Evolutionary conservation across 768 basidiomycete genomes (phyloP).

Genomic region (Mycena galopus): DNA sequence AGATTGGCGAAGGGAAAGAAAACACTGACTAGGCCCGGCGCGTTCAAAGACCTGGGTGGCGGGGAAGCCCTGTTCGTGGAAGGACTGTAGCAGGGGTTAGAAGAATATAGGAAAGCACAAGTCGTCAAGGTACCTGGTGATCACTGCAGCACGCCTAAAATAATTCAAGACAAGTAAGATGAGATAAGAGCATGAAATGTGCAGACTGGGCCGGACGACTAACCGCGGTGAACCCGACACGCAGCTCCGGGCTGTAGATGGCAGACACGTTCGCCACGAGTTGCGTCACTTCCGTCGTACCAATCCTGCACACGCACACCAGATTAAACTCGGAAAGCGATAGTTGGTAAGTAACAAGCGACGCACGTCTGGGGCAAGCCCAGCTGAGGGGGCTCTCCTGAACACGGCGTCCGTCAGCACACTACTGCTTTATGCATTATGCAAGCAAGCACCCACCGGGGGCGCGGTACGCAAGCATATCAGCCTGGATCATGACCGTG

Average conservation of each 20-base stretch:
- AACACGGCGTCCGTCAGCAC: conserved; percentile 39
- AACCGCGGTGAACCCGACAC: conserved; percentile 75
- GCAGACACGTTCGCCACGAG: conserved; percentile 81
- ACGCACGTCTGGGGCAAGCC: conserved; percentile 81
- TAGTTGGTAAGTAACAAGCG: not conserved
- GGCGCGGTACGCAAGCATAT: conserved; percentile 90
- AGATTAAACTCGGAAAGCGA: too few relatives aligned
- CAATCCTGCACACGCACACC: conserved; percentile 67
- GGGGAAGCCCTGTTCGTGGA: conserved; percentile 86
- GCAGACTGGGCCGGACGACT: too few relatives aligned
- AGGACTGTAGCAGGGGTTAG: conserved; percentile 62
- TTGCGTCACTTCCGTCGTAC: conserved; percentile 80
- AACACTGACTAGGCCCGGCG: conserved; percentile 74
- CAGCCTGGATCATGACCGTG: conserved; percentile 89
- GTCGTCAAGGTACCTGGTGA: conserved; percentile 69
- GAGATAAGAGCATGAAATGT: not conserved
- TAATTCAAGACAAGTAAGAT: not conserved
- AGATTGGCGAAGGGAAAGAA: not conserved
- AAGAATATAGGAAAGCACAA: not conserved
- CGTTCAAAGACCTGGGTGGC: conserved; percentile 92
- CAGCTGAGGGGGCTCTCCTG: conserved; percentile 85
- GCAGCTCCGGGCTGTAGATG: conserved; percentile 86
- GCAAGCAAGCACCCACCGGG: not conserved
- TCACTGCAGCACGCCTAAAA: conserved; percentile 89
- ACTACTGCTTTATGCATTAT: not conserved